Percentiles rank a stretch among this genome's conserved stretches.
Conservation (phyloP, 2,329 filamentous ascomycete species). For the Nigrospora sphaerica region DNA sequence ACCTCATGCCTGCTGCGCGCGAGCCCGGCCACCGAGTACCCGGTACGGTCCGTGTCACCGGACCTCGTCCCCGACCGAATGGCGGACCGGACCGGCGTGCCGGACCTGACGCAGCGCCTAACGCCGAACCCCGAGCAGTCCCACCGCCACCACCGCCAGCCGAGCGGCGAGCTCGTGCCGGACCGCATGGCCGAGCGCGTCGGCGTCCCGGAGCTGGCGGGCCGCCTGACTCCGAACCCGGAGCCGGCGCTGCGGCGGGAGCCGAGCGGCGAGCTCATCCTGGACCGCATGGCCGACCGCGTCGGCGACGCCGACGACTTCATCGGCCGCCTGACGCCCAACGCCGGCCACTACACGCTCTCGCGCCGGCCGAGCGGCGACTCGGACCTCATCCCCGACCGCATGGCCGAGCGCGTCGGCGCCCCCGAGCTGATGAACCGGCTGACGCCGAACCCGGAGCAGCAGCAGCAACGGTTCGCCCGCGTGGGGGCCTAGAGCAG, state of each 20-base stretch:
- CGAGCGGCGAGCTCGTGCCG: conserved; percentile 39
- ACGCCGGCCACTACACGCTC: conserved; percentile 18
- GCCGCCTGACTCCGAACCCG: conserved; percentile 24
- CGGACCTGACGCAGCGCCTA: conserved; percentile 27
- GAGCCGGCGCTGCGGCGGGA: conserved; percentile 13
- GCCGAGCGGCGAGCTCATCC: conserved; percentile 36
- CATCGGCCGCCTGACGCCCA: conserved; percentile 20
- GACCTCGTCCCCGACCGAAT: conserved; percentile 57
- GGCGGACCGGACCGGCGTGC: conserved; percentile 48
- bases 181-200: conserved; percentile 56
- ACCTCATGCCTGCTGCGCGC: conserved; percentile 47
- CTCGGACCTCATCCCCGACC: conserved; percentile 48
- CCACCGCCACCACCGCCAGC: conserved; percentile 5
- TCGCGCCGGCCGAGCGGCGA: background rate
- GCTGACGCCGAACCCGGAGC: conserved; percentile 23
- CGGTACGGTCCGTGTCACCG: conserved; percentile 47
- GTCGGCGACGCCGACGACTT: conserved; percentile 39
- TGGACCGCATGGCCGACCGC: conserved; percentile 54
- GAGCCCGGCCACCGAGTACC: conserved; percentile 48
- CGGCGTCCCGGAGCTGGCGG: conserved; percentile 35
- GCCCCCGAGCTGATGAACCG: conserved; percentile 33
- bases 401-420: conserved; percentile 51
- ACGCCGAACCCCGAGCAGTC: conserved; percentile 23
- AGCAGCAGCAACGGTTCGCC: conserved; percentile 14
- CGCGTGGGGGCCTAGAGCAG: conserved; percentile 20